Base-by-base conservation (phyloP, 2,329 filamentous ascomycete species). In the Pleoardoris graminearum region DNA sequence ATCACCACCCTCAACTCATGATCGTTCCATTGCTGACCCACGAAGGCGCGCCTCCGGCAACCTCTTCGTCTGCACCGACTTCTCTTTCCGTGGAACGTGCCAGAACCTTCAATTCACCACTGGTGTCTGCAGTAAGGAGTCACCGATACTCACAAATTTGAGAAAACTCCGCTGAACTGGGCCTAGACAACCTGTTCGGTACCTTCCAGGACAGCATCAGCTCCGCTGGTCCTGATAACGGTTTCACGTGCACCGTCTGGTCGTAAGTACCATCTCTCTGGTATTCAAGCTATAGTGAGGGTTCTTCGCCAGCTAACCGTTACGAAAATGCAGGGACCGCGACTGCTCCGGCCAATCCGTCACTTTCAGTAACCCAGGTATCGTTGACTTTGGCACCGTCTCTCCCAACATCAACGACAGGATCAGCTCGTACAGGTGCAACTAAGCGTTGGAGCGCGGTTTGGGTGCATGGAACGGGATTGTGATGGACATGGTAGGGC, bases 361-460 rank as follows among this genome's bases (percentile, higher is more conserved):
- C 33, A 46, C 41, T 21, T 33, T 51, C 22, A 19, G 14, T 12
- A 39, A 45, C 33, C 49, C 49, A 12, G 49, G 49, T 25, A 46
- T 51, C 14, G 12, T 8, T 3, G 41, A 41, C 35, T 46, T 51
- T 35, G 35, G 35, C 42, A 39, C 11, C 7, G 32, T 51, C 27
- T 25, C 38, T 4, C 38, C 38, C 38, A 46, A 46, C 42, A 22
- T 51, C 23, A 46, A 51, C 17, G 49, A 51, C 10, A 8, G 47
- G 42, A 46, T 46, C 21, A 51, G 49, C 49, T 51, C 42, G 8
- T 51, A 46, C 19, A 51, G 49, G 27, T 51, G 49, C 33, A 46
- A 51, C 36, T 50, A 17, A 25, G 38, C 10, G 21, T n/a, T 17
- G 14, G 22, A 41, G 22, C 3, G 33, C 5, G 16, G 23, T 27